Conservation (phyloP, 106 monocot genomes). For the Dioscorea dumetorum region DNA sequence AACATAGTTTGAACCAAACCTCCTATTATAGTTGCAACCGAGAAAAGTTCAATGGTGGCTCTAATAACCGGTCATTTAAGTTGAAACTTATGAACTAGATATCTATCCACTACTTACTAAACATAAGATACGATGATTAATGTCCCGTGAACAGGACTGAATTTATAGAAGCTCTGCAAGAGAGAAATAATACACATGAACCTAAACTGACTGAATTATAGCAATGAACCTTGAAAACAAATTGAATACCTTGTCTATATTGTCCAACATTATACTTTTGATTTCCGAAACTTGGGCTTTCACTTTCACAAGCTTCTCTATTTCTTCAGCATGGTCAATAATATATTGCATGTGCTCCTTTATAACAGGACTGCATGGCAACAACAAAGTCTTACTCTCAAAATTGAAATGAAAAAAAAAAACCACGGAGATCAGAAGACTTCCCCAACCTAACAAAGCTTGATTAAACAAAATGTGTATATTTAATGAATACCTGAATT, state of each 20-base stretch:
- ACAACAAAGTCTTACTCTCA: neutral
- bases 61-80: no score
- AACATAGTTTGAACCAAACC: no score
- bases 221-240: neutral
- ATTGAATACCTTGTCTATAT: constrained; percentile 74
- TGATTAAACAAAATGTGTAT: neutral
- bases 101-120: no score
- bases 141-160: no score
- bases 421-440: neutral
- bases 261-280: constrained; percentile 89
- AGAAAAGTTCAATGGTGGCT: no score
- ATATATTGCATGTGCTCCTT: constrained; percentile 92
- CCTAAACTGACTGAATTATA: no score
- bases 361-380: constrained; percentile 66
- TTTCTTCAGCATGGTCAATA: constrained; percentile 76
- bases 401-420: neutral
- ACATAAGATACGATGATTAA: no score
- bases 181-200: neutral
- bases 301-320: constrained; percentile 83
- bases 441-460: neutral
- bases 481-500: constrained; percentile 66
- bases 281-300: constrained; percentile 92
- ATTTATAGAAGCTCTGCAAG: no score
- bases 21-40: no score
- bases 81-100: no score